Evolutionary conservation across 352 stramenopile species (phyloP).

Genomic region (Globisporangium paddicum): DNA sequence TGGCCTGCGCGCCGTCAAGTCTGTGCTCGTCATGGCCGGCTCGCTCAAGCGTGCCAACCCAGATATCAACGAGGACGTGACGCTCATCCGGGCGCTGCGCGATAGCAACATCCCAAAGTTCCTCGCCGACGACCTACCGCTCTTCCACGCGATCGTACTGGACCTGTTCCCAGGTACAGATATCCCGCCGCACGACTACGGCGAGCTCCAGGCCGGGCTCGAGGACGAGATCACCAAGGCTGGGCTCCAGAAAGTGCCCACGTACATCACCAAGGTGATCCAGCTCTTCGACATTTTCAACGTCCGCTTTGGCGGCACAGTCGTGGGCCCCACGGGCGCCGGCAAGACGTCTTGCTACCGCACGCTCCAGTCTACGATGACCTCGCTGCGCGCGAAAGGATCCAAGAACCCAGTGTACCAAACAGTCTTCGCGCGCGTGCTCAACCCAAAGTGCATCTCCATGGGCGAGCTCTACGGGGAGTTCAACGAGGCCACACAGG

Average conservation of each 20-base stretch:
- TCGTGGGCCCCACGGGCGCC: constrained; percentile 84
- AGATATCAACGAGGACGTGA: constrained; percentile 79
- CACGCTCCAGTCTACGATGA: constrained; percentile 87
- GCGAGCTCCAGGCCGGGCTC: constrained; percentile 63
- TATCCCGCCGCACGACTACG: constrained; percentile 85
- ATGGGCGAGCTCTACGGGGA: constrained; percentile 86
- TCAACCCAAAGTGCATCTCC: constrained; percentile 87
- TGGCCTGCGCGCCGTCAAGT: constrained; percentile 90
- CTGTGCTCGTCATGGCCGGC: constrained; percentile 91
- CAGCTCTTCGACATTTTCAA: constrained; percentile 95
- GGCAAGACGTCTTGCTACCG: constrained; percentile 88
- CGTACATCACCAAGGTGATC: constrained; percentile 92
- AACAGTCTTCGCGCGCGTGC: constrained; percentile 54
- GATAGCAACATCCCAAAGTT: constrained; percentile 96
- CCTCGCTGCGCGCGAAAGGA: constrained; percentile 47
- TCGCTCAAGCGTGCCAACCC: constrained; percentile 82
- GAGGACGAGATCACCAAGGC: constrained; percentile 57
- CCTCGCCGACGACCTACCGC: constrained; percentile 85
- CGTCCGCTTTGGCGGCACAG: constrained; percentile 88
- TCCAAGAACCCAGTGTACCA: constrained; percentile 82
- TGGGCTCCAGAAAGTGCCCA: constrained; percentile 57
- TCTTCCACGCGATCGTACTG: constrained; percentile 91
- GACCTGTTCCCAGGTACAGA: constrained; percentile 89
- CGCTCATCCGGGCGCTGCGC: constrained; percentile 84
- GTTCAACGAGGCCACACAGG: constrained; percentile 87